Evolutionary conservation across 2,329 filamentous ascomycete species (phyloP), one percentile per base, ranked within the genome.

Genomic region (Purpureocillium lavendulum): DNA sequence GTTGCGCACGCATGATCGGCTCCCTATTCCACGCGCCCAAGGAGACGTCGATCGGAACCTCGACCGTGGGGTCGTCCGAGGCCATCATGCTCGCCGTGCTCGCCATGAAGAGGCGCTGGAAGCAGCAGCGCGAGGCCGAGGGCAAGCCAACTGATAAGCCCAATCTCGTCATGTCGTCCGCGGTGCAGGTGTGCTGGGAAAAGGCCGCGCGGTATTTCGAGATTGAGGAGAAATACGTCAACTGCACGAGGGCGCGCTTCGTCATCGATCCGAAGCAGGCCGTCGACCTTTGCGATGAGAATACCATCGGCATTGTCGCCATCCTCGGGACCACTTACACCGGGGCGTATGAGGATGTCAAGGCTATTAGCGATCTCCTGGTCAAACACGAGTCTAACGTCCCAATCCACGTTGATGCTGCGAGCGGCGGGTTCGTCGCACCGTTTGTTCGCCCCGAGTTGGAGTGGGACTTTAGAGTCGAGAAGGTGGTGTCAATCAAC

Each of bases 121-220:
- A 86, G 69, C 89, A 92, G 62, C 82, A 81, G 66, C 82, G 87
- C 52, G 77, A 83, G 59, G 87, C 85, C 4, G 85, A 78, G 51
- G 89, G 89, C 44, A 92, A 94, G 68, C 76, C 87, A 39, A 75
- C 62, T 44, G 85, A 88, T 45, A 75, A 75, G 33, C 90, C 90
- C 40, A 97, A 97, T 65, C 82, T 97, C 45, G 69, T 97, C 69
- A 96, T 97, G 89, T 92, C 85, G 53, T 87, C 86, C 16, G 89
- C 90, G 21, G 90, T 96, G 3, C 90, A 97, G 66, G 90, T 96
- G 31, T 95, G 88, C 72, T 96, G 89, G 89, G 88, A 95, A 64
- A 95, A 95, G 69, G 82, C 83, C 1, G 79, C 83, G 4, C 74
- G 87, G 38, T 94, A 94, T 67, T 92, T 94, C 52, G 89, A 96